Conservation (phyloP, 495 filamentous ascomycete genomes). For the Aspergillus nanangensis region DNA sequence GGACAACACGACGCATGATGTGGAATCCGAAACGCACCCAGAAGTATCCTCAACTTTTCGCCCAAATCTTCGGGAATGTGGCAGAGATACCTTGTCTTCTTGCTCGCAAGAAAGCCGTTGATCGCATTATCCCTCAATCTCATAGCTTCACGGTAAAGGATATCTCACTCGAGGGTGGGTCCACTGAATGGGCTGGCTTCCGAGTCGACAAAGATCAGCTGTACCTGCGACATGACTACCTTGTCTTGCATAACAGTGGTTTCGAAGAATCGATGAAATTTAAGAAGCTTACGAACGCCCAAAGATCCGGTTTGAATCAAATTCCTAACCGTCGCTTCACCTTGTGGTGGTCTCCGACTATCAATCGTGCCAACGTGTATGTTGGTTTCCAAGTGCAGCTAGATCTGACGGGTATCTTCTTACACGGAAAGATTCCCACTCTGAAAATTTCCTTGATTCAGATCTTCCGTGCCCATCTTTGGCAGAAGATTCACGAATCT, state of each 20-base stretch:
- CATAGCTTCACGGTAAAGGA: constrained; percentile 33
- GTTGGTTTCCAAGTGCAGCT: constrained; percentile 98
- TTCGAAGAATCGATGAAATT: constrained; percentile 93
- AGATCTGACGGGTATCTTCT: constrained; percentile 97
- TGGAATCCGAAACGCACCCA: too few species aligned
- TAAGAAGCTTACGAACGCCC: constrained; percentile 98
- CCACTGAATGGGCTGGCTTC: constrained; percentile 40
- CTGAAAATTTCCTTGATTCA: constrained; percentile 98
- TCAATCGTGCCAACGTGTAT: constrained; percentile 56
- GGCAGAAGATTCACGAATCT: constrained; percentile 99
- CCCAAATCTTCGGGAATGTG: too few species aligned
- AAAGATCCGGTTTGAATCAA: constrained; percentile 97
- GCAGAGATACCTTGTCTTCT: too few species aligned
- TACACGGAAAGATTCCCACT: constrained; percentile 99
- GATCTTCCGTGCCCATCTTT: constrained; percentile 99
- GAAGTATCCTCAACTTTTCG: too few species aligned
- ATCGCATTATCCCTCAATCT: too few species aligned
- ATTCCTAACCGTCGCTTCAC: constrained; percentile 99
- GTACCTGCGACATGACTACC: constrained; percentile 43
- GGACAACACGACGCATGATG: too few species aligned
- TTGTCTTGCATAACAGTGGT: constrained; percentile 47
- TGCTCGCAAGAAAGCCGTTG: too few species aligned
- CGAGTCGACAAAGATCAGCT: constrained; percentile 46
- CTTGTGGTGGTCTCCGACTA: constrained; percentile 94
- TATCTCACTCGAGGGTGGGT: constrained; percentile 32